A percentile compares a stretch with the other conserved stretches of the same genome.
Evolutionary conservation across 2,329 filamentous ascomycete species (phyloP).

Genomic region (Chaetoscypha palmicola): DNA sequence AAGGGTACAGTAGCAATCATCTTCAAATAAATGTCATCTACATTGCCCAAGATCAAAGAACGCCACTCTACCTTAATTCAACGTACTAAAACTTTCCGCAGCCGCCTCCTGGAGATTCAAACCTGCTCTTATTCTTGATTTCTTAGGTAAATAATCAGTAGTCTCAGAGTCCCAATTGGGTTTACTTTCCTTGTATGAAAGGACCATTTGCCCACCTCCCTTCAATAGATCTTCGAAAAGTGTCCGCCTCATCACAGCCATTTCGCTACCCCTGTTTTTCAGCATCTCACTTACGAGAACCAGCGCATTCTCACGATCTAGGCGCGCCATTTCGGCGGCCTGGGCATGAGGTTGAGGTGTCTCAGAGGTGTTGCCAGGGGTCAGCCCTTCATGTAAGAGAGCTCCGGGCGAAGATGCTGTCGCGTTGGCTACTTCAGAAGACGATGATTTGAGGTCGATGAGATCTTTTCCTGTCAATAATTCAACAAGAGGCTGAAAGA

Average conservation of each 20-base stretch:
- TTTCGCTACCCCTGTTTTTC: slow-evolving; percentile 35
- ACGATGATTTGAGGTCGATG: slow-evolving; percentile 16
- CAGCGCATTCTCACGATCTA: slow-evolving; percentile 55
- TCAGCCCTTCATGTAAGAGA: slow-evolving; percentile 8
- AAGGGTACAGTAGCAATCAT: too few relatives aligned
- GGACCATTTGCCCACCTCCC: slow-evolving; percentile 37
- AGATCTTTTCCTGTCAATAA: slow-evolving; percentile 41
- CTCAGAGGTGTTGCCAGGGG: slow-evolving; percentile 10
- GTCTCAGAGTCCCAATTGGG: too few relatives aligned
- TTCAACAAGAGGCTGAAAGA: slow-evolving; percentile 39
- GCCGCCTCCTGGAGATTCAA: too few relatives aligned
- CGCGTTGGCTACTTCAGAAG: not conserved
- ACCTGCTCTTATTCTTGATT: too few relatives aligned
- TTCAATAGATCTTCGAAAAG: slow-evolving; percentile 44
- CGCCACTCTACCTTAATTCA: too few relatives aligned
- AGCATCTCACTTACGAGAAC: slow-evolving; percentile 51
- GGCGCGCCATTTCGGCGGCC: slow-evolving; percentile 38
- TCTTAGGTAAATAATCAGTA: too few relatives aligned
- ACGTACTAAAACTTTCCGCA: too few relatives aligned
- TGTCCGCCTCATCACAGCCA: slow-evolving; percentile 35
- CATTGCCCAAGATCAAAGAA: too few relatives aligned
- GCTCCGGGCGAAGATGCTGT: slow-evolving; percentile 3
- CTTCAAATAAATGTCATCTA: too few relatives aligned
- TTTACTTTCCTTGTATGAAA: slow-evolving; percentile 24
- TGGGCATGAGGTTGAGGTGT: slow-evolving; percentile 20